Base-by-base conservation (phyloP, 768 basidiomycete species). In the Hygrocybe coccinea region DNA sequence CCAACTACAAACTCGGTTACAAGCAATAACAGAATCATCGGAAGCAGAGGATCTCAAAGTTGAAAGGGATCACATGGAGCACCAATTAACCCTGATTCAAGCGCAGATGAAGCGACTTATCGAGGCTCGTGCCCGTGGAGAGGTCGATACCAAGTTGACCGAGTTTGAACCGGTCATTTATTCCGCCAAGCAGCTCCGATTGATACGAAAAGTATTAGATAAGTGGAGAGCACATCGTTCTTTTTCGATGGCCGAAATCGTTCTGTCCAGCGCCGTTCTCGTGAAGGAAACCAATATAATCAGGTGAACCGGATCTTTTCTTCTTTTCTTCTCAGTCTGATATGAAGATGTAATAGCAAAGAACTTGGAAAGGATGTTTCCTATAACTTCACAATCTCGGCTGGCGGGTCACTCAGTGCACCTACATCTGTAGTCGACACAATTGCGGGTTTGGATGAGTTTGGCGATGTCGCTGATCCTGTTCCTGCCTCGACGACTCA, bases 241-340 rank as follows among this genome's bases (percentile, higher is more conserved):
- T 6, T 94, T 97, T 67, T 88, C 86, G 0, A 95, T 98, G 91
- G 91, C 95, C 1, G 95, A 98, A 71, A 76, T 80, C 25, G 84
- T 94, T 21, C 74, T 98, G 50, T 85, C 87, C 5, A 87, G 82
- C 66, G 95, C 95, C 9, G 86, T 94, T 1, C 67, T 86, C 54
- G 76, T 97, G 38, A 95, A 97, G 70, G 97, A 99, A 71, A 95
- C 93, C 5, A 97, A 97, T 69, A 79, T 97, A 45, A 88, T 97
- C 62, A 92, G 90, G 88, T 87, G 59, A 44, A 79, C 41, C 17
- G 9, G n/a, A n/a, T n/a, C 35, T 45, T 61, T 39, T 24, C 47
- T 45, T 21, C 48, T 34, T 33, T 11, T 24, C 48, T 33, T 56
- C 24, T 11, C 43, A 10, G 11, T 33, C 50, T 45, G 19, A 34